Conservation (phyloP, 2,329 filamentous ascomycete genomes). For the Claviceps pusilla region DNA sequence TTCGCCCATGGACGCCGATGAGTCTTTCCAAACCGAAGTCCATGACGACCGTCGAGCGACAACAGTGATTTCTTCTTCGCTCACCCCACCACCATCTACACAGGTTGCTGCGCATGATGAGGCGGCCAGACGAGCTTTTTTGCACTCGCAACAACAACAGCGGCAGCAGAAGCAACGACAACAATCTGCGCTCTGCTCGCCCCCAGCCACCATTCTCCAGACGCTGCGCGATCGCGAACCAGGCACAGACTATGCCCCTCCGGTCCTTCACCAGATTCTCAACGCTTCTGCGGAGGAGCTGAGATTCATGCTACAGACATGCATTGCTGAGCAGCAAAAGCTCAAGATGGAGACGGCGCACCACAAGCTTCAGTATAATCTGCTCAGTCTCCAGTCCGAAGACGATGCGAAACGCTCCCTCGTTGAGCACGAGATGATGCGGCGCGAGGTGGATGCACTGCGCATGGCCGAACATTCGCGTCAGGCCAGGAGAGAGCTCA, state of each 20-base stretch:
- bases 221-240: slow-evolving; percentile 17
- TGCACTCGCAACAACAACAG: slow-evolving; percentile 22
- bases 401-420: slow-evolving; percentile 75
- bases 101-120: slow-evolving; percentile 25
- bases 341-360: slow-evolving; percentile 75
- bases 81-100: slow-evolving; percentile 43
- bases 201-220: slow-evolving; percentile 33
- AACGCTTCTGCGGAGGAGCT: slow-evolving; percentile 41
- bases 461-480: slow-evolving; percentile 57
- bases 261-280: slow-evolving; percentile 33
- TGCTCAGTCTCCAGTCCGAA: slow-evolving; percentile 69
- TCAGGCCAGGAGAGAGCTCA: slow-evolving; percentile 41
- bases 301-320: slow-evolving; percentile 38
- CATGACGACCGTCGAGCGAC: slow-evolving; percentile 29
- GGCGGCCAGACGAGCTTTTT: slow-evolving; percentile 16
- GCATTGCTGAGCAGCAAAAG: slow-evolving; percentile 40
- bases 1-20: slow-evolving; percentile 34
- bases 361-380: slow-evolving; percentile 76
- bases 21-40: slow-evolving; percentile 35
- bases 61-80: slow-evolving; percentile 40
- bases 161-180: too few species aligned
- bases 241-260: slow-evolving; percentile 29
- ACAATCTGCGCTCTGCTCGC: slow-evolving; percentile 35
- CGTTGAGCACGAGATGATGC: slow-evolving; percentile 85
- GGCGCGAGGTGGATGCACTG: slow-evolving; percentile 72